These are phyloP conservation scores for Diaporthe australafricana DNA, from an alignment of 2,329 filamentous ascomycete genomes.

Conservation along the genomic window DNA sequence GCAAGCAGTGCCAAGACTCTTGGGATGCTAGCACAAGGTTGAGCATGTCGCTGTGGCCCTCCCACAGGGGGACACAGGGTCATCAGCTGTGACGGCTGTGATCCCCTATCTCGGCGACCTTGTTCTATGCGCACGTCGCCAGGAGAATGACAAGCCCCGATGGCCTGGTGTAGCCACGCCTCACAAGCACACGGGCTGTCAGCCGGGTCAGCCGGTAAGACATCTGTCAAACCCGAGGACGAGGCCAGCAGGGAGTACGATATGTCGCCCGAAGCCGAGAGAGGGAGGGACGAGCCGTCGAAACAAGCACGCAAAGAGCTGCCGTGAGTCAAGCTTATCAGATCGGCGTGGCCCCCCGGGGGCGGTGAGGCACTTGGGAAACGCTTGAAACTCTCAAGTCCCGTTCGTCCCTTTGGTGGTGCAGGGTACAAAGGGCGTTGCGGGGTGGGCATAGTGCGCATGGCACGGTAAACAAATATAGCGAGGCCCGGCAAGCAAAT, in stretches of 20 bases:
- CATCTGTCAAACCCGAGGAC: background rate
- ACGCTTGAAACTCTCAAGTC: background rate
- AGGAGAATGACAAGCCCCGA: background rate
- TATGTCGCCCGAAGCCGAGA: no score
- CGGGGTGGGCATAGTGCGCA: background rate
- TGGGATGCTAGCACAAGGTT: constrained; percentile 1
- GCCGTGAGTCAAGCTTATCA: constrained; percentile 22
- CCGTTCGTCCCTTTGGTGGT: constrained; percentile 2
- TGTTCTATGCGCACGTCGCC: background rate
- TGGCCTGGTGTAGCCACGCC: no score
- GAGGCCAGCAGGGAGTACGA: background rate
- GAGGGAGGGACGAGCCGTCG: background rate
- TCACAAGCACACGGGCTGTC: background rate
- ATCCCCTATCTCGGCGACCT: background rate
- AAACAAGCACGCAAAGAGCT: constrained; percentile 13
- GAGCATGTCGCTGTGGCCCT: no score
- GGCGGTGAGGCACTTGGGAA: constrained; percentile 16
- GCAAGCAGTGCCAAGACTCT: constrained; percentile 18
- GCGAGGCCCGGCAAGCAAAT: background rate
- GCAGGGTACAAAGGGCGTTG: background rate
- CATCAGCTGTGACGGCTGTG: background rate
- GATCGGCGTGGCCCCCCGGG: constrained; percentile 10
- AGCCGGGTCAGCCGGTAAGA: constrained; percentile 13
- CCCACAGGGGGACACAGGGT: background rate
- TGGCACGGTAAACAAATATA: background rate